phyloP scores from a whole-genome alignment of 2,329 filamentous ascomycete genomes.

The Orbilia oligospora region DNA sequence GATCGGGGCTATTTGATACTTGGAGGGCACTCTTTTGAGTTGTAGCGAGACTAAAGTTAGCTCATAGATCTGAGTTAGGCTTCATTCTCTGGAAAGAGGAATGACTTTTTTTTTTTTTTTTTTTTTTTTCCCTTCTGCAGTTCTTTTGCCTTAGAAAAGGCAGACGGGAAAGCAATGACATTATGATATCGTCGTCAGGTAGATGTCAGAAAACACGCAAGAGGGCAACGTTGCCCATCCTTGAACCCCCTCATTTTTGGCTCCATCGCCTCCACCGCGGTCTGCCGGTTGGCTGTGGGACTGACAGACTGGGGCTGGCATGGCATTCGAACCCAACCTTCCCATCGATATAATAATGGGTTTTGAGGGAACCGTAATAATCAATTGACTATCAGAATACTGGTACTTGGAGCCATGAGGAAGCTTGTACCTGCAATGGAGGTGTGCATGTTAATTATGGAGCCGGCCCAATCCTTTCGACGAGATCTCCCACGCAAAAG shows the following conservation, averaged over 20 bases:
- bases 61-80: constrained; percentile 47
- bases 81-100: constrained; percentile 48
- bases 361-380: neutral
- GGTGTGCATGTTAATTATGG: constrained; percentile 50
- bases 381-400: constrained; percentile 16
- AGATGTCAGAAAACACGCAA: constrained; percentile 54
- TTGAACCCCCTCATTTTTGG: constrained; percentile 27
- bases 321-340: constrained; percentile 41
- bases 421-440: constrained; percentile 20
- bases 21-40: constrained; percentile 34
- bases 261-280: constrained; percentile 47
- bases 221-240: constrained; percentile 45
- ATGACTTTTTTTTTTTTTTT: constrained; percentile 20
- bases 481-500: constrained; percentile 55
- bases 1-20: constrained; percentile 54
- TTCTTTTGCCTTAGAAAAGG: constrained; percentile 35
- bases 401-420: constrained; percentile 28
- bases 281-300: constrained; percentile 60
- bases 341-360: constrained; percentile 26
- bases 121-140: constrained; percentile 18
- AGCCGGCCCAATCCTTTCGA: constrained; percentile 52
- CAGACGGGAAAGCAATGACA: constrained; percentile 21
- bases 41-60: constrained; percentile 41
- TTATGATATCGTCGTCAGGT: constrained; percentile 33
- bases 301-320: constrained; percentile 58